Evolutionary conservation across 768 basidiomycete genomes (phyloP).

Genomic region (Tricholoma saponaceum): DNA sequence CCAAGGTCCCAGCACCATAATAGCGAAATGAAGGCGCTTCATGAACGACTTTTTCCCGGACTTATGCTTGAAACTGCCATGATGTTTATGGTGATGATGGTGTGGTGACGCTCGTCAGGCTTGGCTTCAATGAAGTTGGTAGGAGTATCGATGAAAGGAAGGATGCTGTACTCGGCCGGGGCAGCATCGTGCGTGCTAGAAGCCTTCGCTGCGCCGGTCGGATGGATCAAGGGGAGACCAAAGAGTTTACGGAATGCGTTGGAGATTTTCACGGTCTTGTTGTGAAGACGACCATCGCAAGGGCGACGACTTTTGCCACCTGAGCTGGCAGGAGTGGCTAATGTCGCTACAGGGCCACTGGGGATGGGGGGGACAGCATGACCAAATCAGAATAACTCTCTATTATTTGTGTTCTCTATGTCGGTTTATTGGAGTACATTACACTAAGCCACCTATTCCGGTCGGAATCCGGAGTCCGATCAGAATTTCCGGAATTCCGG

Average conservation of each 20-base stretch:
- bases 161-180: conserved; percentile 21
- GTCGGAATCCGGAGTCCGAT: too few species aligned
- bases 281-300: conserved; percentile 34
- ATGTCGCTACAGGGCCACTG: conserved; percentile 19
- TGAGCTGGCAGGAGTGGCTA: conserved; percentile 6
- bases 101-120: conserved; percentile 9
- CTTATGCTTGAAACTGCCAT: conserved; percentile 21
- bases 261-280: conserved; percentile 49
- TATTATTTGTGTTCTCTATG: not conserved
- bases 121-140: conserved; percentile 11
- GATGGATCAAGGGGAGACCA: conserved; percentile 48
- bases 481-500: too few species aligned
- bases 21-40: conserved; percentile 56
- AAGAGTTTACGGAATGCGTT: conserved; percentile 54
- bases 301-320: conserved; percentile 8
- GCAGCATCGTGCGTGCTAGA: too few species aligned
- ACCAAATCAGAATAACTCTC: conserved; percentile 34
- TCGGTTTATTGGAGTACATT: conserved; percentile 7
- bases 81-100: conserved; percentile 19
- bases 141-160: conserved; percentile 28
- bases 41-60: conserved; percentile 49
- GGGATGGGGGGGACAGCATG: conserved; percentile 28
- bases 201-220: too few species aligned
- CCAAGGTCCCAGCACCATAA: conserved; percentile 74
- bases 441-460: too few species aligned